A percentile compares a stretch with the other conserved stretches of the same genome.
Evolutionary conservation across 192 early-diverging fungal genomes (phyloP).

Genomic region (Backusella sp.): DNA sequence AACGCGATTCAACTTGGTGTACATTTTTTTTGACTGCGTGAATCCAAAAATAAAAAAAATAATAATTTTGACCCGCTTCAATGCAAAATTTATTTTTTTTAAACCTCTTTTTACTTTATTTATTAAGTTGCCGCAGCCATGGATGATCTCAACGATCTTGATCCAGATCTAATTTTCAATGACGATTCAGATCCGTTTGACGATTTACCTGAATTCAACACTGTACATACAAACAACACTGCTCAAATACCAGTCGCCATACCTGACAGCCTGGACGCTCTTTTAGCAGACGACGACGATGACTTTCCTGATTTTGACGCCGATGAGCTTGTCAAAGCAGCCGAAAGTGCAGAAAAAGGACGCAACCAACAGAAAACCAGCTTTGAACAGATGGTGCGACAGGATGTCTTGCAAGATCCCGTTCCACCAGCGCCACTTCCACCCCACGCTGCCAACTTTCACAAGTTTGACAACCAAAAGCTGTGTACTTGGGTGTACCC

Average conservation of each 20-base stretch:
- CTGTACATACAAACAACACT: neutral
- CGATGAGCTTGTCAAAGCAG: neutral
- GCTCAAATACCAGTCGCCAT: neutral
- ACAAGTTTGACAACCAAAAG: conserved; percentile 48
- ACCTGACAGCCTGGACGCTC: neutral
- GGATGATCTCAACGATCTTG: neutral
- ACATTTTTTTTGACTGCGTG: no score
- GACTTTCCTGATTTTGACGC: neutral
- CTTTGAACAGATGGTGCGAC: neutral
- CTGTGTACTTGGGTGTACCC: conserved; percentile 75
- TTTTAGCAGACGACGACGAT: neutral
- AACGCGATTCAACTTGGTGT: no score
- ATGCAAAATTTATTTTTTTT: neutral
- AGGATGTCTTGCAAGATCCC: conserved; percentile 4
- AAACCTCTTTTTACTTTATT: neutral
- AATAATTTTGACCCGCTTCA: neutral
- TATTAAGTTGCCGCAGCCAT: neutral
- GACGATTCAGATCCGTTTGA: neutral
- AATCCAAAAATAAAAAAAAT: no score
- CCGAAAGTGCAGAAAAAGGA: neutral
- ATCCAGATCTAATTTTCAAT: neutral
- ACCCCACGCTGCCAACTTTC: conserved; percentile 34
- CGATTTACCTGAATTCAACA: neutral
- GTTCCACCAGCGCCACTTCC: conserved; percentile 18
- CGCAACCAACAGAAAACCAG: no score